Evolutionary conservation across 345 rosid genomes (phyloP), one percentile per base, ranked within the genome.

Genomic region (Eutrema japonicum): DNA sequence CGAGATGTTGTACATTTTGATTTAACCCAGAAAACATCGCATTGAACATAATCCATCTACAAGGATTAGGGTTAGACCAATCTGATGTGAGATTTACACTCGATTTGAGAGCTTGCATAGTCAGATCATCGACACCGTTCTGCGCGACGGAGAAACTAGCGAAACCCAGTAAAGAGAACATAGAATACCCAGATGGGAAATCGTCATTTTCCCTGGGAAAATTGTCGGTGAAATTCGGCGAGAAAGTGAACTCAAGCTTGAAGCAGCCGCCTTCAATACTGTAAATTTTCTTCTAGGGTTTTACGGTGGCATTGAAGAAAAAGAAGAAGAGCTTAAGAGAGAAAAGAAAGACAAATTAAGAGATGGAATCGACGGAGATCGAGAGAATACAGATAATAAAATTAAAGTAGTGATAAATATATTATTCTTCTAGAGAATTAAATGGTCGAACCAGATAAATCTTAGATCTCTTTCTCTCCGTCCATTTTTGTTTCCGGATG

Each of bases 31-130:
- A 16, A 16, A 16, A 16, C 10, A 10, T 58, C 46, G 71, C 96
- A 92, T 3, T 2, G 1, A 14, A 88, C 90, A 1, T 73, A 29
- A 1, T 0, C 96, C 98, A 90, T 3, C 72, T 8, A 56, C 98
- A 95, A 0, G 94, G 96, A 63, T 90, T 79, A 16, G 87, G 51
- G 63, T 81, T 72, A 7, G 91, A 73, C 97, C 97, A 95, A 36
- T 60, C 74, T n/a, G 68, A 0, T 11, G 86, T 75, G 11, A 85
- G 79, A 43, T 52, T 81, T 9, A 85, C 73, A 64, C 75, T 76
- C 8, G 67, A 67, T 71, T 78, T 82, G 6, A 72, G 64, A 48
- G 74, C 71, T 72, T 66, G 57, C 84, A 81, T 83, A 45, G 59
- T 55, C 6, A 45, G 3, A 14, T 27, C 60, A 54, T 80, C 86